Base-by-base conservation (phyloP, 306 rosid species). In the Vigna angularis region DNA sequence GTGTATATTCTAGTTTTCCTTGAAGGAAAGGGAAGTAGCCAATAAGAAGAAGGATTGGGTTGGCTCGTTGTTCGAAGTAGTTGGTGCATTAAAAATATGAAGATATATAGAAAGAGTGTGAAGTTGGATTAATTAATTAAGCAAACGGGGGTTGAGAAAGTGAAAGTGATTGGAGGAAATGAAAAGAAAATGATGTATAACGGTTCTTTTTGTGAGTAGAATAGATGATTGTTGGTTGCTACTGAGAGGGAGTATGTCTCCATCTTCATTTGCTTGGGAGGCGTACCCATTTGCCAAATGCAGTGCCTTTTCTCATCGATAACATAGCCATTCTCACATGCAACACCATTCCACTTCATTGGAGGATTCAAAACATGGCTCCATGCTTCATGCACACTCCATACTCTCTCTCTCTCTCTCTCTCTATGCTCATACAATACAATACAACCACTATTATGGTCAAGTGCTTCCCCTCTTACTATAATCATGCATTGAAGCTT, bases 301-400 rank as follows among this genome's bases (percentile, higher is more conserved):
- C 83, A 72, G n/a, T 44, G 77, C 70, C 70, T 80, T 83, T 79
- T 81, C 78, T 66, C 79, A 80, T 87, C 84, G 85, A 84, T 81
- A 86, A 6, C 5, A 1, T 76, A 50, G 36, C 80, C 75, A 55
- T 4, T 28, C 75, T 80, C 92, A 86, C 94, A 89, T 91, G 93
- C 82, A 1, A 68, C 51, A 32, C 38, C 66, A 52, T 26, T 14
- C 55, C 78, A 59, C 73, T 82, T 77, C 81, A 50, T 88, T 55
- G 86, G 78, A 82, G 79, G 61, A 80, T 84, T 86, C 86, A 69
- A 84, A 84, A 70, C 74, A 80, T 82, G 85, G 72, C 80, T 76
- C 73, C 73, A 82, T 74, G 44, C 61, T 77, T 81, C 73, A 79
- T 75, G 34, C 61, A 38, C 77, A 76, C 85, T 62, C 81, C 45